Conservation (phyloP, 1,139 yeast genomes). For the Trichomonascaceae sp. region DNA sequence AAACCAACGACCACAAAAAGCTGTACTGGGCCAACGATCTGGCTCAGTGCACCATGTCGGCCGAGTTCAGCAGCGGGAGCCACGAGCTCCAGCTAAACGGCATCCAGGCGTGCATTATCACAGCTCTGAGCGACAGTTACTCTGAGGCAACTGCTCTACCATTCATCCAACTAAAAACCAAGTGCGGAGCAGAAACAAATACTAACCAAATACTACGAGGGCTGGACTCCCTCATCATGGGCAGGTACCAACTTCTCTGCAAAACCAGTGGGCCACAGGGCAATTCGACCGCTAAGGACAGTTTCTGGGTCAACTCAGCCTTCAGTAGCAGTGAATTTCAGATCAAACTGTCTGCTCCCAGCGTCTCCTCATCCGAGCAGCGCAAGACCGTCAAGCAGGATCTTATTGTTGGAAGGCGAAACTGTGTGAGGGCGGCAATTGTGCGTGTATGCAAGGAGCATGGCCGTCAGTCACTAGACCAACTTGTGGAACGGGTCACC, state of each 20-base stretch:
- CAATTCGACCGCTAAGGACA: not conserved
- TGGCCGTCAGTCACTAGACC: not conserved
- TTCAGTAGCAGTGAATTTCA: not conserved
- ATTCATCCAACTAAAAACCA: constrained; percentile 14
- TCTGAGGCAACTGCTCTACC: constrained; percentile 10
- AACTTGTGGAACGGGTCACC: not conserved
- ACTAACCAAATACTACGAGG: constrained; percentile 16
- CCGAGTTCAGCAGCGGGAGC: constrained; percentile 20
- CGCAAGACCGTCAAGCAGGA: not conserved
- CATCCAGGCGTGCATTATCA: constrained; percentile 21
- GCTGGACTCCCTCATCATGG: constrained; percentile 20
- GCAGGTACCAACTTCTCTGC: constrained; percentile 17
- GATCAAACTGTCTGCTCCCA: not conserved
- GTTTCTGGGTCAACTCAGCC: not conserved
- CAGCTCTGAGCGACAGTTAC: constrained; percentile 1
- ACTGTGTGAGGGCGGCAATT: not conserved
- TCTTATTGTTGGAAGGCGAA: not conserved
- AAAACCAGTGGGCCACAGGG: constrained; percentile 11
- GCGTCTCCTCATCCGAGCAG: not conserved
- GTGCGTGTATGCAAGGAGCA: not conserved
- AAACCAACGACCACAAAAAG: constrained; percentile 12
- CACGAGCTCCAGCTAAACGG: constrained; percentile 21
- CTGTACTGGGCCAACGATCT: constrained; percentile 23
- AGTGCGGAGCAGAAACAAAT: constrained; percentile 13
- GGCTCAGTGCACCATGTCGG: constrained; percentile 22